Evolutionary conservation across 1,284 basidiomycete genomes (phyloP), one percentile per base, ranked within the genome.

Genomic region (Rhizoctonia solani): DNA sequence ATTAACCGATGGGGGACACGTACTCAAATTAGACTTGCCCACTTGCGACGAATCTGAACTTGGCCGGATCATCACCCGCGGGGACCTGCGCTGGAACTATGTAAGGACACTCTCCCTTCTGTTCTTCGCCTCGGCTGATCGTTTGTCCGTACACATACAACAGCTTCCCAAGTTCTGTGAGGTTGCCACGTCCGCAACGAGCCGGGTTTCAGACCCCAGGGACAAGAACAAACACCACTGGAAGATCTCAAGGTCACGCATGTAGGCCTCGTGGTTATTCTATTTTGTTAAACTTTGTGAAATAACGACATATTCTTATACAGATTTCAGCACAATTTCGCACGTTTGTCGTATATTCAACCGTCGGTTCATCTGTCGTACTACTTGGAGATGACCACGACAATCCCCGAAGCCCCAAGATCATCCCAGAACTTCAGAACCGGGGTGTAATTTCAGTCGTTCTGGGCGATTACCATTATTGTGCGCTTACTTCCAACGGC

Each of bases 391-490:
- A 81, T 47, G 79, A 78, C 16, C 75, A n/a, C 78, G 42, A 83
- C 81, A 4, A 75, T 76, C 34, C 46, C 75, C 27, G 76, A 77
- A 19, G 78, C 79, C 47, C 73, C 1, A 80, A 81, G 34, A 78
- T 91, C 69, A 81, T 90, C 2, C 87, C 89, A 0, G 82, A 81
- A 23, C 78, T 96, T 21, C 91, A 94, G 72, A 82, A 88, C 72
- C 83, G 80, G 69, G 80, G 81, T 42, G 83, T 95, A 66, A 93
- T 95, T 70, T 91, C 91, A 66, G 87, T 95, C 66, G 87, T 88
- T 8, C 81, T 93, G 52, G 95, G 95, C 3, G 93, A 97, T 76
- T 95, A 94, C 76, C 94, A 97, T 78, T 87, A 81, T 73, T 90
- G 87, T 27, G 93, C 95, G 0, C 80, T 97, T 69, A 94, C 92